Percentiles rank a stretch among this genome's conserved stretches.
These are phyloP conservation scores for Claviceps paspali DNA, from an alignment of 2,329 filamentous ascomycete species.

Conservation along the genomic window DNA sequence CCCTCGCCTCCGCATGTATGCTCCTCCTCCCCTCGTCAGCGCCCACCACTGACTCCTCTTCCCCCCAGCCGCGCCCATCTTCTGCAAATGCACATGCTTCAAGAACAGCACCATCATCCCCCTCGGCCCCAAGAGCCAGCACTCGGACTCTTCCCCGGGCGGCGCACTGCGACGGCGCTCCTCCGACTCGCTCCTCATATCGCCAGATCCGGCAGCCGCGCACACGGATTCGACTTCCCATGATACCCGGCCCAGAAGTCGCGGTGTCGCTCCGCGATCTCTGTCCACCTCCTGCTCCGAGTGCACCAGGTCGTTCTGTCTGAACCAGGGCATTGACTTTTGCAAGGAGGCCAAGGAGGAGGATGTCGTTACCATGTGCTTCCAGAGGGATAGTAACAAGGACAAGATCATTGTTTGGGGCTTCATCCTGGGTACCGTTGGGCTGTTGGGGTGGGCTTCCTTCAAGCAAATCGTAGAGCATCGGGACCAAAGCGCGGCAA, in stretches of 20 bases:
- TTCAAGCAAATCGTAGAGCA: conserved; percentile 32
- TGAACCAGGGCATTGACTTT: conserved; percentile 43
- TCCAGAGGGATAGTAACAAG: conserved; percentile 52
- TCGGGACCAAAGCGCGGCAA: conserved; percentile 17
- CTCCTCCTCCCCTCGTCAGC: neutral
- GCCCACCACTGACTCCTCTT: no score
- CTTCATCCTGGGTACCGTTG: conserved; percentile 43
- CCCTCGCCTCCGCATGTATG: conserved; percentile 26
- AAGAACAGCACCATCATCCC: conserved; percentile 54
- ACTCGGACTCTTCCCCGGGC: conserved; percentile 12
- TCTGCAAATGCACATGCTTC: conserved; percentile 58
- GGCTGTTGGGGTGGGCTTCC: conserved; percentile 44
- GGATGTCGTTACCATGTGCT: conserved; percentile 47
- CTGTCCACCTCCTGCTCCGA: conserved; percentile 37
- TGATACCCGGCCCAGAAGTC: neutral
- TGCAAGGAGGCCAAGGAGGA: conserved; percentile 47
- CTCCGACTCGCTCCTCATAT: conserved; percentile 9
- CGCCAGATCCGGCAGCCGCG: conserved; percentile 6
- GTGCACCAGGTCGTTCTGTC: conserved; percentile 51
- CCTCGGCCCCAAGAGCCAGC: conserved; percentile 29
- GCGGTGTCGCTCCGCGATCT: conserved; percentile 15
- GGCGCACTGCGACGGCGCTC: conserved; percentile 9
- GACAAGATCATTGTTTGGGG: conserved; percentile 51
- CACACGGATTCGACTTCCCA: neutral
- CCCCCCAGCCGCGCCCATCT: conserved; percentile 42